phyloP scores from a whole-genome alignment of 2,329 filamentous ascomycete species.

The Dothideomycetes sp. region DNA sequence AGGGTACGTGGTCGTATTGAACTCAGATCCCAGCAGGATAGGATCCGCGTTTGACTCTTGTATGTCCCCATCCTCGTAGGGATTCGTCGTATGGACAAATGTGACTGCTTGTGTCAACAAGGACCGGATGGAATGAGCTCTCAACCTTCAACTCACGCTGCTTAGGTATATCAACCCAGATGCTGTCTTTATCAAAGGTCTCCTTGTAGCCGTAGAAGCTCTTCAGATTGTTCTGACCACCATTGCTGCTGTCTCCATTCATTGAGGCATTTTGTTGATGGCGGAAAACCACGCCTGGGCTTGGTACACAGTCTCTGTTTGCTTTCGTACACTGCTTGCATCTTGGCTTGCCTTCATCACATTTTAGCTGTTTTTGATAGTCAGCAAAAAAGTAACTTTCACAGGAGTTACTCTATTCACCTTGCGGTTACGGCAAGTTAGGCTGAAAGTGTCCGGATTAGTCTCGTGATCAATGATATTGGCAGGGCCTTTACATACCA shows the following conservation, averaged over 20 bases:
- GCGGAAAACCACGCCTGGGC: slow-evolving; percentile 55
- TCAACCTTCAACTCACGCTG: slow-evolving; percentile 41
- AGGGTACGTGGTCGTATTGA: not conserved
- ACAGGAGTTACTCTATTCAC: slow-evolving; percentile 12
- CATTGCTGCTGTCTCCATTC: slow-evolving; percentile 43
- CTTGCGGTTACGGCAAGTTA: slow-evolving; percentile 27
- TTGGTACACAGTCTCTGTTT: slow-evolving; percentile 50
- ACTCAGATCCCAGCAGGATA: not conserved
- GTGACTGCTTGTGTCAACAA: slow-evolving; percentile 43
- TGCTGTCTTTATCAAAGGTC: slow-evolving; percentile 50
- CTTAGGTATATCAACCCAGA: slow-evolving; percentile 55
- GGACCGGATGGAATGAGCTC: no score
- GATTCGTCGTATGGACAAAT: slow-evolving; percentile 54
- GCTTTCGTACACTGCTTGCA: slow-evolving; percentile 55
- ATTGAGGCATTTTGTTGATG: slow-evolving; percentile 63
- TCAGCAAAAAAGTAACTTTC: slow-evolving; percentile 3
- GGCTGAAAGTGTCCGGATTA: slow-evolving; percentile 17
- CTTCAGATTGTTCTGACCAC: slow-evolving; percentile 41
- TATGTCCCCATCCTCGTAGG: slow-evolving; percentile 42
- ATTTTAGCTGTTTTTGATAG: slow-evolving; percentile 46
- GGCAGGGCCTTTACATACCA: slow-evolving; percentile 21
- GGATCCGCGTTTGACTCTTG: not conserved
- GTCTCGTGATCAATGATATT: not conserved
- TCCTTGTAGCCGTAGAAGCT: slow-evolving; percentile 59
- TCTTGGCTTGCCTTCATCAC: slow-evolving; percentile 52